Percentiles rank a stretch among this genome's conserved stretches.
These are phyloP conservation scores for Thelonectria olida DNA, from an alignment of 2,329 filamentous ascomycete species.

Conservation along the genomic window DNA sequence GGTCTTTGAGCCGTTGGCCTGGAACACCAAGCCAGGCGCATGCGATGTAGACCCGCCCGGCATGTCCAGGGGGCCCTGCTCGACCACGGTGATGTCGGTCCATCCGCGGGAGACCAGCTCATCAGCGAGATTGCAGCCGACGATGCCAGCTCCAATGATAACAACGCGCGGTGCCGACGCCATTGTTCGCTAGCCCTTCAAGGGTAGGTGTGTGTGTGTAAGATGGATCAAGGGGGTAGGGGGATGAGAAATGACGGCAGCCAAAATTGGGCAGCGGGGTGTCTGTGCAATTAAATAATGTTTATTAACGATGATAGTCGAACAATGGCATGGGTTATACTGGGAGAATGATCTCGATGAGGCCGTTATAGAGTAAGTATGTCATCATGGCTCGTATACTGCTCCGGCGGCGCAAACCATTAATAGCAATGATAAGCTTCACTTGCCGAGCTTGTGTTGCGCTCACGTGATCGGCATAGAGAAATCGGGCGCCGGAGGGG, in stretches of 20 bases:
- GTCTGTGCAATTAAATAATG: not conserved
- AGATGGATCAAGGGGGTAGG: too few relatives aligned
- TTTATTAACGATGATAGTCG: not conserved
- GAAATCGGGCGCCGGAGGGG: not conserved
- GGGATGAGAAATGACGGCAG: not conserved
- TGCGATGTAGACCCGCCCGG: constrained; percentile 73
- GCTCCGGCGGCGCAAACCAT: not conserved
- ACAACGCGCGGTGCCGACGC: constrained; percentile 46
- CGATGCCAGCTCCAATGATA: constrained; percentile 56
- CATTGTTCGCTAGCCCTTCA: constrained; percentile 15
- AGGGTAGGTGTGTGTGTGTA: not conserved
- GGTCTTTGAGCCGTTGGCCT: constrained; percentile 66
- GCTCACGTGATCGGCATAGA: constrained; percentile 17
- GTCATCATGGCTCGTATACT: not conserved
- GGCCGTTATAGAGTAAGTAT: not conserved
- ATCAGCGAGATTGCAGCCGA: constrained; percentile 71
- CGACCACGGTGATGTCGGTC: constrained; percentile 70
- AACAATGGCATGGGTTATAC: not conserved
- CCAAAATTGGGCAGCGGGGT: not conserved
- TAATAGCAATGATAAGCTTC: not conserved
- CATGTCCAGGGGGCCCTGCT: constrained; percentile 70
- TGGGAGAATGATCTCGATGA: not conserved
- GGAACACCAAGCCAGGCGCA: constrained; percentile 71
- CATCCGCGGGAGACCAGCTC: constrained; percentile 71
- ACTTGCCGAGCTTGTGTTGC: not conserved